Evolutionary conservation across 140 eudicot genomes (phyloP).

Genomic region (Erigeron philadelphicus): DNA sequence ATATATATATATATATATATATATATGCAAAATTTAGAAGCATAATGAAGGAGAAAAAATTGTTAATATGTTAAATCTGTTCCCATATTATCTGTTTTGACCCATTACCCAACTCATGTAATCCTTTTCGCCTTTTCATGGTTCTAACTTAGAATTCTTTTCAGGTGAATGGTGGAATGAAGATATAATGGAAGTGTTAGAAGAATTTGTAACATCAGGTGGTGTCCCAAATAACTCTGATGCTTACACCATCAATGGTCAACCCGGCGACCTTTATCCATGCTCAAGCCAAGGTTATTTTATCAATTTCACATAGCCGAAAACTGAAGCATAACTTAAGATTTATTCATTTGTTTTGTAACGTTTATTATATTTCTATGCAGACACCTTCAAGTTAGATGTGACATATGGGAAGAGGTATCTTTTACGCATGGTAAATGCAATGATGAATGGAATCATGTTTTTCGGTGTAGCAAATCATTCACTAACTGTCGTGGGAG

Average conservation of each 20-base stretch:
- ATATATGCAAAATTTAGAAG: too few species aligned
- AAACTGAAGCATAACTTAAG: neutral
- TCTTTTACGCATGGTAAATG: slow-evolving; percentile 53
- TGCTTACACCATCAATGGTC: slow-evolving; percentile 48
- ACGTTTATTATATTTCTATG: neutral
- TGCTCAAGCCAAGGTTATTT: slow-evolving; percentile 39
- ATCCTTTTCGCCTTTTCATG: neutral
- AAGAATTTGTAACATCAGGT: slow-evolving; percentile 28
- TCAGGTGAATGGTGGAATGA: slow-evolving; percentile 52
- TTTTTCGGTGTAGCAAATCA: slow-evolving; percentile 55
- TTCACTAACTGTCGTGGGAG: slow-evolving; percentile 48
- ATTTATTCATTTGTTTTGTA: neutral
- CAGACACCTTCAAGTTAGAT: slow-evolving; percentile 41
- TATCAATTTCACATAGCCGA: slow-evolving; percentile 5
- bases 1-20: too few species aligned
- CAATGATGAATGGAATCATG: slow-evolving; percentile 43
- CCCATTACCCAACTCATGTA: neutral
- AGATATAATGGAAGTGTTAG: slow-evolving; percentile 31
- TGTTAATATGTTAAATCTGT: too few species aligned
- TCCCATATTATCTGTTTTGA: neutral
- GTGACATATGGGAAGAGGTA: slow-evolving; percentile 50
- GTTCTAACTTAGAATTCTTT: neutral
- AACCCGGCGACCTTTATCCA: slow-evolving; percentile 46
- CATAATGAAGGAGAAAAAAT: too few species aligned
- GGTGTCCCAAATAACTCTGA: slow-evolving; percentile 38